Conservation (phyloP, 1,139 yeast genomes). For the Taiozyma sp. region DNA sequence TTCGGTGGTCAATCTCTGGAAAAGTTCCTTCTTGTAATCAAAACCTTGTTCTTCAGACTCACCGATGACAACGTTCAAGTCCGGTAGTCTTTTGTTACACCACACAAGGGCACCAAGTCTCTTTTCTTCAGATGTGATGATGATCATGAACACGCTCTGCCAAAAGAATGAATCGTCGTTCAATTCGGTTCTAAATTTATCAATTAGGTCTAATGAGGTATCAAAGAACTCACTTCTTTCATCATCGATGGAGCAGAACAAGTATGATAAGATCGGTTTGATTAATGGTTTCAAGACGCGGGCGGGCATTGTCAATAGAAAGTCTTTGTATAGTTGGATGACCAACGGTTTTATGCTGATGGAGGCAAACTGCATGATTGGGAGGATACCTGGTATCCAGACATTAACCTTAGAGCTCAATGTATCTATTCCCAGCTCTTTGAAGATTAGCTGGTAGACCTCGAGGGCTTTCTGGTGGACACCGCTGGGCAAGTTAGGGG, state of each 20-base stretch:
- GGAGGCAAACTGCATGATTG: constrained; percentile 82
- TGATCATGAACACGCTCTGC: constrained; percentile 73
- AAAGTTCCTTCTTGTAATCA: constrained; percentile 9
- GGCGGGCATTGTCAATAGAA: constrained; percentile 50
- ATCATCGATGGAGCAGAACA: constrained; percentile 88
- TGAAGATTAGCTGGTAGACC: constrained; percentile 68
- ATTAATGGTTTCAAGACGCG: constrained; percentile 47
- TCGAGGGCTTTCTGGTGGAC: constrained; percentile 88
- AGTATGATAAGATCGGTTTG: constrained; percentile 67
- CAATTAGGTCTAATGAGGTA: constrained; percentile 56
- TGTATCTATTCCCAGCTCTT: constrained; percentile 46
- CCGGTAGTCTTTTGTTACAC: constrained; percentile 66
- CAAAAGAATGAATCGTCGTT: constrained; percentile 76
- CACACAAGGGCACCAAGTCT: constrained; percentile 81
- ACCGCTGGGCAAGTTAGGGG: constrained; percentile 84
- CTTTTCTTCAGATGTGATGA: constrained; percentile 75
- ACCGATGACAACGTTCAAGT: constrained; percentile 34
- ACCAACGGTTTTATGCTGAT: constrained; percentile 81
- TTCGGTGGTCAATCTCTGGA: constrained; percentile 6
- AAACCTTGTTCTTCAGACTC: constrained; percentile 12
- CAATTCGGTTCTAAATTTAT: constrained; percentile 51
- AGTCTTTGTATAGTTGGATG: constrained; percentile 53
- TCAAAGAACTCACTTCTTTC: constrained; percentile 81
- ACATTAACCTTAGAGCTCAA: constrained; percentile 49
- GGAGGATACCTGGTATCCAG: constrained; percentile 90